Evolutionary conservation across 257 asterid species (phyloP), one percentile per base, ranked within the genome.

Genomic region (Solanum ossicruentum): DNA sequence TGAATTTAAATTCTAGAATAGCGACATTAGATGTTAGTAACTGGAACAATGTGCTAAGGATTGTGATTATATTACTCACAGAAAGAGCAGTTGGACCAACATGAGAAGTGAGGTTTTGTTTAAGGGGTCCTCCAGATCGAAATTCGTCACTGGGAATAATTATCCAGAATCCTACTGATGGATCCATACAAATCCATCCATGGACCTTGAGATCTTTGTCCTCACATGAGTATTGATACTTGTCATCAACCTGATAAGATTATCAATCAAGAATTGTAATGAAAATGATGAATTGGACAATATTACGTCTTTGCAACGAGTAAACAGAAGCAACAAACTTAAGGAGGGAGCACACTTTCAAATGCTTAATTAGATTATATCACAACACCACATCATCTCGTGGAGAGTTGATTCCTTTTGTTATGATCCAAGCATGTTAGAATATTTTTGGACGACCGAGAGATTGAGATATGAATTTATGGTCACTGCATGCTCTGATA

Each of bases 151-250:
- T 90, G 12, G 98, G 98, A 9, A 96, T 89, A 65, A 95, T 95
- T 77, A 85, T 92, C 98, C 98, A 95, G 87, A 95, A 95, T 15
- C 97, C 98, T 20, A 95, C 93, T 1, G 93, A 94, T 26, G 97
- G 97, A 60, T 93, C 92, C 52, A 85, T 84, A 82, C 95, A 89
- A 87, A 95, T 92, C 98, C 98, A 95, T 70, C 98, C 98, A 80
- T 95, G 98, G 66, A 93, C 97, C 73, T 85, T 87, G 52, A 89
- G 86, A 54, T 93, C 94, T 85, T 92, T 91, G 91, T 95, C 92
- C 81, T 95, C 95, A 16, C 88, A 84, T 43, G 97, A 88, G 88
- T 95, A 93, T 67, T 90, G 94, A 69, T 95, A 95, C 89, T 95
- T 95, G 87, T 95, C 98, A 88, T 95, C 98, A 81, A 95, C 97